phyloP scores from a whole-genome alignment of 257 asterid genomes.

The Paulownia fortunei region DNA sequence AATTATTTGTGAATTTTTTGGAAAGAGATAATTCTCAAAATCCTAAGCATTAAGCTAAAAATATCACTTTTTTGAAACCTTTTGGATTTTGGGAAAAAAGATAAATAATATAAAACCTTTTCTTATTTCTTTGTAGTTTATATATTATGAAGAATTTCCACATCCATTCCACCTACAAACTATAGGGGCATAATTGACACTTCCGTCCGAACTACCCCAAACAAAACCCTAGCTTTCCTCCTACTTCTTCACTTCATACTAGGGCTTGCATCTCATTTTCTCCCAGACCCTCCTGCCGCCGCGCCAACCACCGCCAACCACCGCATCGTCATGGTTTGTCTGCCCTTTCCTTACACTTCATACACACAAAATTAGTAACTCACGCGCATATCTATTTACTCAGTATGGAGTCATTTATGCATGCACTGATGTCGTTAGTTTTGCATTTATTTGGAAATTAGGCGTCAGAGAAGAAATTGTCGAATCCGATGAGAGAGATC shows the following conservation, averaged over 20 bases:
- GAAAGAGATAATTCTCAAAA: too few species aligned
- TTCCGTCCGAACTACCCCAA: not conserved
- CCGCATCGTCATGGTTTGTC: conserved; percentile 33
- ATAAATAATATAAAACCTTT: too few species aligned
- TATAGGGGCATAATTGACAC: conserved; percentile 27
- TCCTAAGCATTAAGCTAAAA: too few species aligned
- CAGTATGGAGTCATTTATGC: not conserved
- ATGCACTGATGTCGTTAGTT: not conserved
- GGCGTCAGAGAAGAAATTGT: conserved; percentile 52
- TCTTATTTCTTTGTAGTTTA: too few species aligned
- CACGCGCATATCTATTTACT: not conserved
- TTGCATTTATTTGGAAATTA: conserved; percentile 11
- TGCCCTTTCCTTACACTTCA: not conserved
- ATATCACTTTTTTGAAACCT: too few species aligned
- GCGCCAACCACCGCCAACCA: conserved; percentile 28
- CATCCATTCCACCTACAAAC: not conserved
- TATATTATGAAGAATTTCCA: not conserved
- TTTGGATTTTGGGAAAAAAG: too few species aligned
- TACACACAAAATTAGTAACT: not conserved
- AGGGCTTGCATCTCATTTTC: not conserved
- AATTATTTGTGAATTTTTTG: too few species aligned
- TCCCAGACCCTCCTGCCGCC: conserved; percentile 21
- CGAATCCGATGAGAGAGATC: conserved; percentile 54
- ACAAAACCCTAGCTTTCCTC: conserved; percentile 30
- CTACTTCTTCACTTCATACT: not conserved